These are phyloP conservation scores for Zygnema cylindricum DNA, from an alignment of 139 green algal species.

Conservation along the genomic window DNA sequence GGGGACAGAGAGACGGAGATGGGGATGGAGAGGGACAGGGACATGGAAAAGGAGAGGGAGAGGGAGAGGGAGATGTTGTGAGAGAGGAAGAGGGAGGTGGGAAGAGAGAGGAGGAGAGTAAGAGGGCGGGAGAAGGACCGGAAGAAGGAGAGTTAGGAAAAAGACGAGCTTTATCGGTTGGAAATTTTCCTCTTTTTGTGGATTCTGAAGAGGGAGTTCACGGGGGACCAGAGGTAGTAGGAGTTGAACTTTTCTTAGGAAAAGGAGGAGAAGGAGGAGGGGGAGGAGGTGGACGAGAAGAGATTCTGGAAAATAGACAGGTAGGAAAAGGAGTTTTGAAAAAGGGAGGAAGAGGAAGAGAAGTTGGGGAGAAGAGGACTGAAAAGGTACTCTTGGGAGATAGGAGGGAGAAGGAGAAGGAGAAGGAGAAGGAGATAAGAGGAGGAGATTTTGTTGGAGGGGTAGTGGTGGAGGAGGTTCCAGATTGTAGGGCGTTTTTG, in stretches of 20 bases:
- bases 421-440: conserved; percentile 4
- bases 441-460: neutral
- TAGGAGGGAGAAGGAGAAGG: neutral
- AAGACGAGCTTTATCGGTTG: conserved; percentile 14
- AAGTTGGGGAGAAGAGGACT: neutral
- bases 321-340: neutral
- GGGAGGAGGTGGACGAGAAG: neutral
- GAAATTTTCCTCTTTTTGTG: conserved; percentile 32
- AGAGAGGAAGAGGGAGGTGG: neutral
- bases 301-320: neutral
- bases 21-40: neutral
- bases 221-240: too few species aligned
- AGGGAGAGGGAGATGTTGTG: neutral
- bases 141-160: neutral
- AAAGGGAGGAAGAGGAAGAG: conserved; percentile 4
- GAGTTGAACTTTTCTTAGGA: neutral
- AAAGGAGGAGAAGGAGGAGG: neutral
- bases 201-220: neutral
- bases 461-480: neutral
- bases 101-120: neutral
- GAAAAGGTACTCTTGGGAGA: neutral
- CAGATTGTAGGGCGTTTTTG: neutral
- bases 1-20: conserved; percentile 12
- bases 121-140: neutral
- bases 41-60: neutral